Conservation (phyloP, 345 rosid species). For the Syzygium aromaticum region DNA sequence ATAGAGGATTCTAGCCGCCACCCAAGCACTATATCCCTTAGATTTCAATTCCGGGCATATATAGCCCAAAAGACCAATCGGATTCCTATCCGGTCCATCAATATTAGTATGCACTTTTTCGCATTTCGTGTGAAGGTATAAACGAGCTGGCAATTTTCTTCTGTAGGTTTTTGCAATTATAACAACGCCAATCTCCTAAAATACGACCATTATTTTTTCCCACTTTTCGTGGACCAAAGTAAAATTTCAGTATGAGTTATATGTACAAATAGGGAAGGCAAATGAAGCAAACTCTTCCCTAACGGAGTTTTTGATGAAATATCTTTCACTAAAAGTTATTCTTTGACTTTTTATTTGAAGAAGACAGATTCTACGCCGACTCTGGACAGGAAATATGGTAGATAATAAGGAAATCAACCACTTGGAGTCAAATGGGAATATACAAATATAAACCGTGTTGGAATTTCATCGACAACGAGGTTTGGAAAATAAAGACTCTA, state of each 20-base stretch:
- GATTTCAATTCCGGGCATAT: background rate
- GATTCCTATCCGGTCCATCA: background rate
- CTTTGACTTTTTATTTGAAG: too few species aligned
- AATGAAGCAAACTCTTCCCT: background rate
- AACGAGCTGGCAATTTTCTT: background rate
- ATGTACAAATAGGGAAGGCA: background rate
- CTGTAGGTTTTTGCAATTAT: background rate
- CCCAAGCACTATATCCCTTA: background rate
- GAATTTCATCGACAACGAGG: too few species aligned
- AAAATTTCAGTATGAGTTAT: background rate
- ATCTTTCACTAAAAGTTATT: too few species aligned
- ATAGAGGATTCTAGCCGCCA: background rate
- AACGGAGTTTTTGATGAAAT: too few species aligned
- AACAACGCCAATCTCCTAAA: background rate
- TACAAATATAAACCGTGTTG: too few species aligned
- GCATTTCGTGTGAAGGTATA: background rate
- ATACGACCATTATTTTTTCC: background rate
- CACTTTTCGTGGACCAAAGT: background rate
- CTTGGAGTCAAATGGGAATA: too few species aligned
- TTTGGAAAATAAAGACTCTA: too few species aligned
- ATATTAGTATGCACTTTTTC: background rate
- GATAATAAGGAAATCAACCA: too few species aligned
- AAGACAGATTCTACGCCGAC: too few species aligned
- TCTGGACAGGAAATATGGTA: too few species aligned
- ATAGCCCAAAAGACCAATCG: background rate